Evolutionary conservation across 192 early-diverging fungal genomes (phyloP), one percentile per base, ranked within the genome.

Genomic region (Podila clonocystis): DNA sequence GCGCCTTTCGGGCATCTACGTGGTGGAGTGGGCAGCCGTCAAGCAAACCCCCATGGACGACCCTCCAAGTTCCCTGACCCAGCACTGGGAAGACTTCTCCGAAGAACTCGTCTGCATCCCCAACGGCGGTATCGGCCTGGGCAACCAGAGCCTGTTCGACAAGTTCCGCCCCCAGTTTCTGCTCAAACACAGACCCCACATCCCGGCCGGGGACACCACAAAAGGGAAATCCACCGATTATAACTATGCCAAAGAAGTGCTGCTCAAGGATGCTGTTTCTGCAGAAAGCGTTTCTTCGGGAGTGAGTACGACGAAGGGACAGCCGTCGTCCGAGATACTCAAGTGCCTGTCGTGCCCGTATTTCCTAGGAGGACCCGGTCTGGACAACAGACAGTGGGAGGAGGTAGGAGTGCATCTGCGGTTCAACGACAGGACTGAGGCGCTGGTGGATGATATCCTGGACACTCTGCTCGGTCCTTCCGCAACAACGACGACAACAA

Each of bases 81-180:
- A 38, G 45, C 60, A 73, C 34, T 80, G 77, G 77, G 15, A 28
- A 9, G 58, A 50, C 19, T 73, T 73, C 59, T n/a, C 50, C n/a
- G 77, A 80, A 22, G 77, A 80, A 19, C 60, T 72, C 17, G 70
- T 70, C n/a, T 80, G 77, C 20, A 65, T 73, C 62, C 62, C 77
- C 49, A 80, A 80, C 58, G 71, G 77, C 28, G 71, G 64, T 2
- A 73, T 80, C 38, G 77, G 77, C 52, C 52, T 68, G 15, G 41
- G 68, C 17, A 30, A 80, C 63, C 60, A 64, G 30, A 72, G 72
- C 26, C 67, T 80, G n/a, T 80, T 65, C 55, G 77, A 80, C 19
- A 70, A 73, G 26, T 80, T 80, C 70, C 65, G 77, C 12, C 28
- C 65, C 0, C 77, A 80, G 67, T 80, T 80, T 66, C 31, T 80